These are phyloP conservation scores for Apiospora rasikravindrae DNA, from an alignment of 2,329 filamentous ascomycete species.

Conservation along the genomic window DNA sequence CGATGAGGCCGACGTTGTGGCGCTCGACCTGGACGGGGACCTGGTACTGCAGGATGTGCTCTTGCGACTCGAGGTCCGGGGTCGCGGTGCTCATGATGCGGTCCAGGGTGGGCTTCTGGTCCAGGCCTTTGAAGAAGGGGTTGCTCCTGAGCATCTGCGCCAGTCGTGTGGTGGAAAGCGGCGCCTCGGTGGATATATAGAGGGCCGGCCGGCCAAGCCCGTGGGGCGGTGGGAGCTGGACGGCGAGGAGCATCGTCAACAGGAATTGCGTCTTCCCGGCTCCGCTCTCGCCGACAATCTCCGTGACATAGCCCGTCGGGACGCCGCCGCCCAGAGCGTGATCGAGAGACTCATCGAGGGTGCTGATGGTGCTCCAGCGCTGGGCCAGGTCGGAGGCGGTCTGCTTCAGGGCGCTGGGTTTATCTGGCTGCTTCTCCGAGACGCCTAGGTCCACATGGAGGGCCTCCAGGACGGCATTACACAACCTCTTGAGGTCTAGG, in stretches of 20 bases:
- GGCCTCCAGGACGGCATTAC: slow-evolving; percentile 67
- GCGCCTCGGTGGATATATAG: slow-evolving; percentile 92
- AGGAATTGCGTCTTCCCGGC: slow-evolving; percentile 96
- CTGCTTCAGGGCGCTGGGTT: slow-evolving; percentile 32
- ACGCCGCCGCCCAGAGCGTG: slow-evolving; percentile 76
- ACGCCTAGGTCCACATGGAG: slow-evolving; percentile 68
- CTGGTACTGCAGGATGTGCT: slow-evolving; percentile 92
- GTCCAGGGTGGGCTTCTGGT: slow-evolving; percentile 67
- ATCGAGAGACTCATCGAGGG: slow-evolving; percentile 78
- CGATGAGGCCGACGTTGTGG: slow-evolving; percentile 78
- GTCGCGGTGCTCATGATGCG: slow-evolving; percentile 81
- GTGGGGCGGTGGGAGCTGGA: slow-evolving; percentile 77
- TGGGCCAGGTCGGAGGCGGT: slow-evolving; percentile 45
- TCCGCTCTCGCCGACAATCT: slow-evolving; percentile 91
- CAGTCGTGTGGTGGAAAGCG: slow-evolving; percentile 81
- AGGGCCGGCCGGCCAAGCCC: slow-evolving; percentile 77
- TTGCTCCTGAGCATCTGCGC: slow-evolving; percentile 76
- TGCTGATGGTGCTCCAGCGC: slow-evolving; percentile 71
- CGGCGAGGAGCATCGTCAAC: slow-evolving; percentile 80
- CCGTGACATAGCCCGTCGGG: slow-evolving; percentile 80
- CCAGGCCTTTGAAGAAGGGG: slow-evolving; percentile 55
- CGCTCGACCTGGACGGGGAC: slow-evolving; percentile 82
- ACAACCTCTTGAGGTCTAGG: slow-evolving; percentile 77
- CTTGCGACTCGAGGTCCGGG: slow-evolving; percentile 90
- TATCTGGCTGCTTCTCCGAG: slow-evolving; percentile 26